Evolutionary conservation across 1,284 basidiomycete species (phyloP).

Genomic region (Meira nashicola): DNA sequence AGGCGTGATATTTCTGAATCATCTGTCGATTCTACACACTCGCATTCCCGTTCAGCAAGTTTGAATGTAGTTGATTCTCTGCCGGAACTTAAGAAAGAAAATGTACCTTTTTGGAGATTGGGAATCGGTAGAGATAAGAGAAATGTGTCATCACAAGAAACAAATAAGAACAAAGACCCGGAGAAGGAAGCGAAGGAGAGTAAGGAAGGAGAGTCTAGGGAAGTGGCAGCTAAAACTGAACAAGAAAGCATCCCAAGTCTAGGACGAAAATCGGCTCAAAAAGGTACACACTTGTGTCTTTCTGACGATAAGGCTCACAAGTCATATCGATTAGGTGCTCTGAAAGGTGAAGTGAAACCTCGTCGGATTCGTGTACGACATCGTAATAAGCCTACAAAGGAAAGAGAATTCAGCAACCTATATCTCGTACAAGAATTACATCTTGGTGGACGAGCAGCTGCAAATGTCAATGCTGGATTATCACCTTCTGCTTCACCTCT

Average conservation of each 20-base stretch:
- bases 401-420: constrained; percentile 35
- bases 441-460: constrained; percentile 12
- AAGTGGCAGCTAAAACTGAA: not conserved
- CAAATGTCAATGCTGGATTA: constrained; percentile 7
- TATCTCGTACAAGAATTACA: constrained; percentile 51
- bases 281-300: not conserved
- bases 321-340: not conserved
- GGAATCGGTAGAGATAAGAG: not conserved
- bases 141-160: not conserved
- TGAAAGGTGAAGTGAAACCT: not conserved
- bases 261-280: not conserved
- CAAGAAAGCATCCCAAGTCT: not conserved
- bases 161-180: not conserved
- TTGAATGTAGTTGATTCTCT: no score
- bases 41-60: not conserved
- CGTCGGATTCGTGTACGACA: constrained; percentile 16
- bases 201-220: not conserved
- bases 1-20: not conserved
- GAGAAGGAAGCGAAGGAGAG: not conserved
- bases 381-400: constrained; percentile 24
- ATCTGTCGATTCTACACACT: not conserved
- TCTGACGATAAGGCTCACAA: not conserved
- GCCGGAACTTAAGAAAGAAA: no score
- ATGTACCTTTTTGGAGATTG: not conserved
- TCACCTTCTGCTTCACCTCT: constrained; percentile 8